Evolutionary conservation across 176 grass and related monocot species (phyloP), one percentile per base, ranked within the genome.

Genomic region (Musa beccarii): DNA sequence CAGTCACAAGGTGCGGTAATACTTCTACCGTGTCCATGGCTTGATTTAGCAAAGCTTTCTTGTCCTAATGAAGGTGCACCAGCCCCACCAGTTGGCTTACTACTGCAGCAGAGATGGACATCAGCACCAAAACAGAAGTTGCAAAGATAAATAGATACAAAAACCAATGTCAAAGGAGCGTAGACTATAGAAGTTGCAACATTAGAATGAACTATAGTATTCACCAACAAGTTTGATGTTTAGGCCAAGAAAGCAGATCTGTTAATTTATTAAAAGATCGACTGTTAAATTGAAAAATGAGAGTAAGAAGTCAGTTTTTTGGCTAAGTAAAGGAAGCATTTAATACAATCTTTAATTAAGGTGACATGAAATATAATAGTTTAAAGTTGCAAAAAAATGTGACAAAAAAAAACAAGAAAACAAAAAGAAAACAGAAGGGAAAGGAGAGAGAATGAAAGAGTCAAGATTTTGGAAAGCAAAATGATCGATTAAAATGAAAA

Each of bases 71-170:
- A 79, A 84, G 84, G 74, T 11, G 75, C 86, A 68, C 80, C 81
- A 50, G 68, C 69, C 59, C 76, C 86, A 87, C 87, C 78, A 85
- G 96, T 87, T 87, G 91, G 88, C 80, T 91, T 99, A 88, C 96
- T 99, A 89, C 91, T 94, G 85, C 82, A 95, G 59, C 69, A 73
- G 76, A 86, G 1, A 77, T 12, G 62, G 10, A 59, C 76, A 76
- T 51, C 66, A 87, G 52, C 13, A 79, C 11, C 11, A 54, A 73
- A 57, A 20, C 17, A 68, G 24, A 49, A 49, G 0, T 2, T 26
- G 23, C 10, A 74, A 9, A 55, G 52, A 14, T 56, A 12, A 55
- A 52, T 11, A 1, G 9, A 26, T n/a, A 26, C 24, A 9, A 66
- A 26, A 65, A 65, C 22, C 8, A 59, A 7, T 13, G 23, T 26